Evolutionary conservation across 768 basidiomycete species (phyloP).

Genomic region (Sporobolomyces pararoseus): DNA sequence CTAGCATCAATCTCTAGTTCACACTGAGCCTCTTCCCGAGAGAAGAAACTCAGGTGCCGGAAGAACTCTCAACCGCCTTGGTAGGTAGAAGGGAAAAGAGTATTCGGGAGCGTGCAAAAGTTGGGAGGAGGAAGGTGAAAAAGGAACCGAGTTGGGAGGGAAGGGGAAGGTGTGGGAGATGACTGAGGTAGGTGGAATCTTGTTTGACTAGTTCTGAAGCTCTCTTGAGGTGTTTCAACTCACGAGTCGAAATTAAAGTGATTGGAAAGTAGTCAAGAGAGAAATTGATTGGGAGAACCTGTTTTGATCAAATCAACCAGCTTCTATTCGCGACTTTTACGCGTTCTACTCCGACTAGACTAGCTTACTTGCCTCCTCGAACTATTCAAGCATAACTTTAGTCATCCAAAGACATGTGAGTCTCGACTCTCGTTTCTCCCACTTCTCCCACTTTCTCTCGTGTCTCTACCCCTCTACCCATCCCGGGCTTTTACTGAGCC

Average conservation of each 20-base stretch:
- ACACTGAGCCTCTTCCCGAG: background rate
- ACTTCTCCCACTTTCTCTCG: background rate
- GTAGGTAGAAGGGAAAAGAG: background rate
- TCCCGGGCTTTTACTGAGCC: background rate
- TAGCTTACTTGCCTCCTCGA: background rate
- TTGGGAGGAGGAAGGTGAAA: background rate
- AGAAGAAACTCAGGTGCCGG: background rate
- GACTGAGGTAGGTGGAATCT: background rate
- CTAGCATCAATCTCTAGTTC: conserved; percentile 4
- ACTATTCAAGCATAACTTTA: background rate
- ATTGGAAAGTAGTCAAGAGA: background rate
- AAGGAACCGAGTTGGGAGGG: background rate
- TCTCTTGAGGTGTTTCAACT: background rate
- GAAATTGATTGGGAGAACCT: background rate
- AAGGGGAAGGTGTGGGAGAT: too few species aligned
- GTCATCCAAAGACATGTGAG: background rate
- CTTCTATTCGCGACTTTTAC: background rate
- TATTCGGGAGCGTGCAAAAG: conserved; percentile 13
- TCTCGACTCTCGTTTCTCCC: background rate
- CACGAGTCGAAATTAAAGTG: conserved; percentile 4
- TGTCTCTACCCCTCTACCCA: background rate
- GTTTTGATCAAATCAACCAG: background rate
- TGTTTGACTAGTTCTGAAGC: background rate
- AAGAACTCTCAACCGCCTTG: background rate
- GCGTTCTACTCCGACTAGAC: background rate